phyloP scores from a whole-genome alignment of 352 stramenopile genomes.

The Globisporangium abappressorium region DNA sequence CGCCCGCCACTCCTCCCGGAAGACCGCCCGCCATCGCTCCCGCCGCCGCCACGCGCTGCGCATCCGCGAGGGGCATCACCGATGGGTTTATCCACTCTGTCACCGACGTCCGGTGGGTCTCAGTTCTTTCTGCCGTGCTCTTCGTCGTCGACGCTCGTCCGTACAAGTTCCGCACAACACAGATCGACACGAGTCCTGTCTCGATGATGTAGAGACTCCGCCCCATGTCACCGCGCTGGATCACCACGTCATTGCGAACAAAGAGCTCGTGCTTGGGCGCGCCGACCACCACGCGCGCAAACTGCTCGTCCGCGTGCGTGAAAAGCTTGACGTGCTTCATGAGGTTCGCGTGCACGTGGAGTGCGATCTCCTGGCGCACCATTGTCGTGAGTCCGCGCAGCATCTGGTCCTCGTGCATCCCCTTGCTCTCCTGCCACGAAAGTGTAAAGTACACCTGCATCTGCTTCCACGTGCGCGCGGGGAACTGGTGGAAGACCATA shows the following conservation, averaged over 20 bases:
- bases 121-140: not conserved
- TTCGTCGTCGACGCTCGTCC: not conserved
- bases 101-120: conserved; percentile 12
- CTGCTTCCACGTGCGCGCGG: conserved; percentile 48
- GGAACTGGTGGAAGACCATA: conserved; percentile 66
- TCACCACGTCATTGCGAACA: conserved; percentile 49
- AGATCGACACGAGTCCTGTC: conserved; percentile 58
- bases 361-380: conserved; percentile 55
- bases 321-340: conserved; percentile 45
- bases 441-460: conserved; percentile 77
- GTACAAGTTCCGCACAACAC: conserved; percentile 31
- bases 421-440: conserved; percentile 66
- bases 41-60: conserved; percentile 1
- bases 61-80: conserved; percentile 13
- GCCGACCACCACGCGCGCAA: conserved; percentile 31
- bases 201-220: conserved; percentile 56
- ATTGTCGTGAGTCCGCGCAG: conserved; percentile 47
- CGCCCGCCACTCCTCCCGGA: not conserved
- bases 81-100: conserved; percentile 16
- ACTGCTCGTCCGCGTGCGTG: conserved; percentile 28
- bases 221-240: conserved; percentile 38
- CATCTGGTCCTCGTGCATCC: conserved; percentile 54
- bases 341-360: conserved; percentile 51
- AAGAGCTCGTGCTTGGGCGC: conserved; percentile 43
- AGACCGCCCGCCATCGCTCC: not conserved